Percentiles rank a stretch among this genome's conserved stretches.
phyloP scores from a whole-genome alignment of 2,329 filamentous ascomycete species.

The Cryphonectria carpinicola region DNA sequence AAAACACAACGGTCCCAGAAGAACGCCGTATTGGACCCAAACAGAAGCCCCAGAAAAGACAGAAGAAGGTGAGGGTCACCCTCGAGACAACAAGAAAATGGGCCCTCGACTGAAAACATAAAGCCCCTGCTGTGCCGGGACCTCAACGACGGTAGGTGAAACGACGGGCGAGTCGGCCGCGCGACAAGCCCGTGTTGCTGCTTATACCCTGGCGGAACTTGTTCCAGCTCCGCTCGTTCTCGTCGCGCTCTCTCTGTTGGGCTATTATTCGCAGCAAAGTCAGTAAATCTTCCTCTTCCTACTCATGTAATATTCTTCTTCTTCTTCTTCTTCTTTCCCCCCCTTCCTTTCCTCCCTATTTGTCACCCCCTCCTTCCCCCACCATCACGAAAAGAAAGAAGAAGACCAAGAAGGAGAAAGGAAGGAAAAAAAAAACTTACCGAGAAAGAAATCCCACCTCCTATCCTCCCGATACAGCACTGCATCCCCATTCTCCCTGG shows the following conservation, averaged over 20 bases:
- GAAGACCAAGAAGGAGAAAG: neutral
- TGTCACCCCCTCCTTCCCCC: no score
- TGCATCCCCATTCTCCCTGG: slow-evolving; percentile 59
- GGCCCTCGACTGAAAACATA: no score
- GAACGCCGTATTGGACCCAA: no score
- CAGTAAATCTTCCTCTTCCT: slow-evolving; percentile 4
- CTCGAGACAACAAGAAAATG: neutral
- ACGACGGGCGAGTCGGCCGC: slow-evolving; percentile 26
- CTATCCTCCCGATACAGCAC: slow-evolving; percentile 60
- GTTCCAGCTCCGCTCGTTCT: slow-evolving; percentile 54
- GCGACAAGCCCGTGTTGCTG: slow-evolving; percentile 17
- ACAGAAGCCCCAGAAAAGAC: neutral
- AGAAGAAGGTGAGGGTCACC: neutral
- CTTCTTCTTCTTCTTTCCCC: no score
- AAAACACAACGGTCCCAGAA: neutral
- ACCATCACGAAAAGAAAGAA: neutral
- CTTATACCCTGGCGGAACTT: slow-evolving; percentile 32
- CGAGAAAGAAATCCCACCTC: slow-evolving; percentile 64
- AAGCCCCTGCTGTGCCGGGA: neutral
- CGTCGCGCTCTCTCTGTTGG: slow-evolving; percentile 55
- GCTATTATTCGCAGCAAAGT: slow-evolving; percentile 40
- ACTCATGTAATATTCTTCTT: neutral
- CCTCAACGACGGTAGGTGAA: slow-evolving; percentile 19
- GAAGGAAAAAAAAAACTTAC: slow-evolving; percentile 43
- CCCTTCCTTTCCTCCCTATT: neutral